Evolutionary conservation across 345 rosid genomes (phyloP).

Genomic region (Brassica carinata): DNA sequence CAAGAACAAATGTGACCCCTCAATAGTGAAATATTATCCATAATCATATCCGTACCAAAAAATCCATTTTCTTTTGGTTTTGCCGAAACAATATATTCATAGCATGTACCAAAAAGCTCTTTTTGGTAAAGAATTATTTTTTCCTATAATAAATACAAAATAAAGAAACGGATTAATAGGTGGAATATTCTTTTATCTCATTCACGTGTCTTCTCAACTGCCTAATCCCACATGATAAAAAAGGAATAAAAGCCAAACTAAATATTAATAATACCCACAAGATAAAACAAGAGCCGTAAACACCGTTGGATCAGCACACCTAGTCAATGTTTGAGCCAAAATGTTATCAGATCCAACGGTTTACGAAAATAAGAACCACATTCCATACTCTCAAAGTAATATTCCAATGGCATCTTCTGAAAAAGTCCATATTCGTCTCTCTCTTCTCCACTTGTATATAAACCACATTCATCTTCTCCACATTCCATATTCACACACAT

Average conservation of each 20-base stretch:
- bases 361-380: background rate
- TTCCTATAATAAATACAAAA: background rate
- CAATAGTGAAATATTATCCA: background rate
- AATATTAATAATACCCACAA: slow-evolving; percentile 19
- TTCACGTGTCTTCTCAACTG: slow-evolving; percentile 25
- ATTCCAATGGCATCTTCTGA: slow-evolving; percentile 42
- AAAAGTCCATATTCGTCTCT: background rate
- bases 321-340: slow-evolving; percentile 8
- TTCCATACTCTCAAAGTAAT: slow-evolving; percentile 14
- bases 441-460: slow-evolving; percentile 15
- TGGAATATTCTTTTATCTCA: slow-evolving; percentile 32
- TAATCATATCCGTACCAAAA: background rate
- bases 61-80: background rate
- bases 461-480: slow-evolving; percentile 1
- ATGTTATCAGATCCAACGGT: slow-evolving; percentile 33
- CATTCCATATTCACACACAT: slow-evolving; percentile 7
- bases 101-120: too few relatives aligned
- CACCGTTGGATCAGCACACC: slow-evolving; percentile 32
- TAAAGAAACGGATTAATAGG: slow-evolving; percentile 11
- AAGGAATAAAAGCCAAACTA: slow-evolving; percentile 2
- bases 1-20: background rate
- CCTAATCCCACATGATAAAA: slow-evolving; percentile 16
- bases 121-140: background rate
- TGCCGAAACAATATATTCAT: background rate
- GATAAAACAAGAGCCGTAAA: slow-evolving; percentile 6